Evolutionary conservation across 2,329 filamentous ascomycete species (phyloP), one percentile per base, ranked within the genome.

Genomic region (Cytospora paraplurivora): DNA sequence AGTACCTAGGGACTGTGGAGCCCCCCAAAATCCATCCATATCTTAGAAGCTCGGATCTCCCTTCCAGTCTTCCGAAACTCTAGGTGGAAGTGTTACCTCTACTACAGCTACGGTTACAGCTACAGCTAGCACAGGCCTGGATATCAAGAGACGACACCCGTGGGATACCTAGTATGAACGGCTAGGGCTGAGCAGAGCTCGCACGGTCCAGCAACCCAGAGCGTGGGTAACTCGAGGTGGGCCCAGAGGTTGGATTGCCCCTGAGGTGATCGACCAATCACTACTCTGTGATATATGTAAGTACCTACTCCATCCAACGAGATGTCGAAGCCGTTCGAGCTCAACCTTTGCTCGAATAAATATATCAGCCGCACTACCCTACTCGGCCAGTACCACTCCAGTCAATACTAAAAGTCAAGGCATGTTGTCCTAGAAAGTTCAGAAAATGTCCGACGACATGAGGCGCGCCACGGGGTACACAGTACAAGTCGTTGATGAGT

Each of bases 191-290:
- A 62, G 50, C 54, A 54, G 33, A 54, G 33, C 56, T 41, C 33
- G 62, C 62, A 63, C 56, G 62, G 62, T 59, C 62, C 62, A 63
- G 56, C 56, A 59, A 63, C 49, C 62, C 62, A 37, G 32, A 63
- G 62, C 51, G 62, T 63, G 55, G 62, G 62, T 63, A 63, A 59
- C 56, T 63, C 51, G 53, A 19, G 54, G 58, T 61, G 58, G 58
- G 58, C 37, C 58, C 51, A 41, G 37, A 44, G 34, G 51, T 34
- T 61, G 51, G 41, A 47, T 19, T 54, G 50, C 44, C 41, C 41
- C n/a, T 47, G 44, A 47, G 44, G 21, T 1, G 44, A 47, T 47
- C 1, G 44, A 47, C 21, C 44, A 47, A 47, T 21, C 44, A 47
- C 44, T 5, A 10, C n/a, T 17, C n/a, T 19, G 15, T 7, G 10